Evolutionary conservation across 2,329 filamentous ascomycete genomes (phyloP), one percentile per base, ranked within the genome.

Genomic region (Arthrinium phaeospermum): DNA sequence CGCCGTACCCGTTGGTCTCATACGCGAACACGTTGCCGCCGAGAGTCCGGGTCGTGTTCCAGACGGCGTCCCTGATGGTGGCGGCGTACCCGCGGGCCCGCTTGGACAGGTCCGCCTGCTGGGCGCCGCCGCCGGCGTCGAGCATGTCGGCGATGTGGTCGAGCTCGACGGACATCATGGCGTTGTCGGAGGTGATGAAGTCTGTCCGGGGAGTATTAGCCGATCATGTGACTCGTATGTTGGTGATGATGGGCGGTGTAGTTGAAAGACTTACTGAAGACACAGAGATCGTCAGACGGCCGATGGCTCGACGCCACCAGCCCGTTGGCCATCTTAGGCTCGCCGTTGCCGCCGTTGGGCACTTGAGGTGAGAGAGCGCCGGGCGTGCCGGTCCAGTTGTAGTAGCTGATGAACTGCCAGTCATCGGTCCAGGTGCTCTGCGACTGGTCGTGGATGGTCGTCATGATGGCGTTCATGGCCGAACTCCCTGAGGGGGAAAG

Each of bases 1-100:
- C 74, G 34, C 68, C 70, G 75, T 89, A 91, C 27, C 90, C 90
- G 76, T 91, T 90, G 67, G 91, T 87, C 79, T 91, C 90, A 76
- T 86, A 91, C 1, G 90, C 90, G 77, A 91, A 91, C n/a, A 91
- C 69, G 10, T 7, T n/a, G 22, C 49, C 69, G 47, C 16, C 27
- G n/a, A 22, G 37, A 8, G 37, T 53, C 19, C 13, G 67, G 2
- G 69, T 70, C 46, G 47, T 34, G 69, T 70, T 70, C 69, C 49
- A 70, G 22, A 70, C 69, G 34, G 69, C 69, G 47, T 70, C 47
- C 10, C 37, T 12, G 69, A 70, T 70, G 34, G 37, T 44, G 12
- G 24, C 12, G 8, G 69, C 47, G 51, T 70, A 70, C 27, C 45
- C 34, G 10, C 57, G 34, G 8, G 67, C 45, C 45, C 4, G 47